phyloP scores from a whole-genome alignment of 2,329 filamentous ascomycete genomes.

The Aureobasidium sp. region DNA sequence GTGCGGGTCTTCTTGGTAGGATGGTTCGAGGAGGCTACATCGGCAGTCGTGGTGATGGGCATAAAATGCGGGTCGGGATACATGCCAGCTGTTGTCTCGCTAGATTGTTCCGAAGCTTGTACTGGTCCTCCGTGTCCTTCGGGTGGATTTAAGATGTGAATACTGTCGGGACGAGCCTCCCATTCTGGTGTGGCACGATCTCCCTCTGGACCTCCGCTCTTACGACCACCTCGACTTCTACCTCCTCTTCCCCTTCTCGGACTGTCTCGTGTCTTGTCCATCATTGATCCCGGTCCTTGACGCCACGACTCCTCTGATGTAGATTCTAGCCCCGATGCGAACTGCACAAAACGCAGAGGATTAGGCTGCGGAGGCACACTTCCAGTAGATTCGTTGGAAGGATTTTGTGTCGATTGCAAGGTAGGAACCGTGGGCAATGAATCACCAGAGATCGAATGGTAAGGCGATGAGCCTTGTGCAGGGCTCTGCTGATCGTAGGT shows the following conservation, averaged over 20 bases:
- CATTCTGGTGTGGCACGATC: constrained; percentile 33
- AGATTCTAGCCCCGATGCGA: constrained; percentile 24
- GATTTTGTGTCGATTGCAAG: constrained; percentile 24
- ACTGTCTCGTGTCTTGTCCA: constrained; percentile 18
- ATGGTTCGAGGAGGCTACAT: constrained; percentile 1
- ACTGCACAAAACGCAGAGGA: constrained; percentile 26
- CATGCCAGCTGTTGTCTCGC: constrained; percentile 16
- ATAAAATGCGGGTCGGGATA: constrained; percentile 30
- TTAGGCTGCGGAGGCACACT: constrained; percentile 21
- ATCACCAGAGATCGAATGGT: constrained; percentile 7
- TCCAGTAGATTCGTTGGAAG: constrained; percentile 24
- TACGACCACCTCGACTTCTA: constrained; percentile 32
- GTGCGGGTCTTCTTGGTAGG: constrained; percentile 41
- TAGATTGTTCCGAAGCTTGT: constrained; percentile 18
- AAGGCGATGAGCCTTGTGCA: neutral
- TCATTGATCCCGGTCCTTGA: neutral
- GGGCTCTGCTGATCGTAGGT: constrained; percentile 22
- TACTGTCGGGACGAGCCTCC: constrained; percentile 23
- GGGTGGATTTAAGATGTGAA: neutral
- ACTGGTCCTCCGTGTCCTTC: constrained; percentile 21
- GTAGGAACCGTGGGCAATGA: constrained; percentile 5
- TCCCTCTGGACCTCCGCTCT: constrained; percentile 20
- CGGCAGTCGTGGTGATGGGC: constrained; percentile 9
- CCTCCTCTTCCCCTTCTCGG: constrained; percentile 29
- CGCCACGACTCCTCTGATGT: constrained; percentile 25